Percentiles rank a stretch among this genome's conserved stretches.
Conservation (phyloP, 164 flowering plant species). For the Brasenia schreberi region DNA sequence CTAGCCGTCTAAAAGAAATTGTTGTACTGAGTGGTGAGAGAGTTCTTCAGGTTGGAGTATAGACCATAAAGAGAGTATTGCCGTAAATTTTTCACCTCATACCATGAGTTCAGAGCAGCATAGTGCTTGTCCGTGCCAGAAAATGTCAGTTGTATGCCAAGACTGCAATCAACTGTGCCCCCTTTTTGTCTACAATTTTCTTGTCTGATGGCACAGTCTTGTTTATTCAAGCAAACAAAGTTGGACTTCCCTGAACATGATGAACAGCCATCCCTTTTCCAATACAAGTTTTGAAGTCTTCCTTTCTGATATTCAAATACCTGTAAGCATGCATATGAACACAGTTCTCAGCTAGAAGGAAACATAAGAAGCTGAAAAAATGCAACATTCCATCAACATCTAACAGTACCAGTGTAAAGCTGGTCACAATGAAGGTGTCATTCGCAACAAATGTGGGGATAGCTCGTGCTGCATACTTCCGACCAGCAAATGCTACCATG, state of each 20-base stretch:
- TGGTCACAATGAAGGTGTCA: constrained; percentile 52
- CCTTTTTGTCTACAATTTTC: constrained; percentile 41
- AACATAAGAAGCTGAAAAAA: constrained; percentile 1
- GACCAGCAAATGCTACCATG: constrained; percentile 99
- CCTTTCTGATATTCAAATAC: constrained; percentile 86
- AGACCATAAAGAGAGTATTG: constrained; percentile 83
- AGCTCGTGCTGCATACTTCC: constrained; percentile 91
- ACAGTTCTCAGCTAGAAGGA: neutral
- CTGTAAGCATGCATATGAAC: constrained; percentile 19
- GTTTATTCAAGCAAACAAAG: constrained; percentile 73
- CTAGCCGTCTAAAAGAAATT: constrained; percentile 31
- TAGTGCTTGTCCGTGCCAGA: constrained; percentile 94
- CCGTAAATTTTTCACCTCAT: constrained; percentile 69
- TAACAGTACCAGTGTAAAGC: constrained; percentile 70
- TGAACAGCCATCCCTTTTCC: constrained; percentile 92
- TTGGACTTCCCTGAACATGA: constrained; percentile 45
- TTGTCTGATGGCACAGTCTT: constrained; percentile 73
- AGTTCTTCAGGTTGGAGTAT: constrained; percentile 60
- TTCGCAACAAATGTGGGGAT: constrained; percentile 76
- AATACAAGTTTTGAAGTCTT: constrained; percentile 68
- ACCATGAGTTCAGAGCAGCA: constrained; percentile 77
- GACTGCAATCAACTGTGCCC: constrained; percentile 78
- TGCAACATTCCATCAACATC: neutral
- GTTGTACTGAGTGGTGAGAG: constrained; percentile 67
- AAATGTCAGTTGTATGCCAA: constrained; percentile 83